These are phyloP conservation scores for Sugiyamaella sp. DNA, from an alignment of 1,139 yeast species.

Conservation along the genomic window DNA sequence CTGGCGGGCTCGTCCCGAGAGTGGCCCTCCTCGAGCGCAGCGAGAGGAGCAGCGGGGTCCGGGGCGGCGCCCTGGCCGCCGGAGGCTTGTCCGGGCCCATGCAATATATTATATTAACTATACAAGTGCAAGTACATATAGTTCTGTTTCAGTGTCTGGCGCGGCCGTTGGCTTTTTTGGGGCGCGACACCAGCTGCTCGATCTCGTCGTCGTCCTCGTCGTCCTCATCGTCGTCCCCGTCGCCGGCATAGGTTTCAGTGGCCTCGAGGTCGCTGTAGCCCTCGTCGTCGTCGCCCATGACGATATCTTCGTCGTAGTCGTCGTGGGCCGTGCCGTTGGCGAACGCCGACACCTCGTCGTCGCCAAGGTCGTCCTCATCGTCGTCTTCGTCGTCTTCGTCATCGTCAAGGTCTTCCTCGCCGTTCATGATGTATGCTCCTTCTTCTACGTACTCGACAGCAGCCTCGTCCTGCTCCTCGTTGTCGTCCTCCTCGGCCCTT, in stretches of 20 bases:
- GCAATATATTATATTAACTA: constrained; percentile 18
- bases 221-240: constrained; percentile 35
- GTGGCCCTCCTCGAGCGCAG: background rate
- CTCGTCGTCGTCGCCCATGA: constrained; percentile 36
- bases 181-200: constrained; percentile 10
- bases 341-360: constrained; percentile 34
- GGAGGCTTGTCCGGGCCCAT: constrained; percentile 1
- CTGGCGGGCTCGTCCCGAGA: too few species aligned
- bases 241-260: constrained; percentile 25
- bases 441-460: constrained; percentile 55
- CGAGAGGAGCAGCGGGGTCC: background rate
- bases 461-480: constrained; percentile 47
- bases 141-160: constrained; percentile 10
- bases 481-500: constrained; percentile 37
- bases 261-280: constrained; percentile 35
- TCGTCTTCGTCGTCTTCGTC: constrained; percentile 47
- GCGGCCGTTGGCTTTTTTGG: constrained; percentile 23
- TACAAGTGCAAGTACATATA: constrained; percentile 6
- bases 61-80: background rate
- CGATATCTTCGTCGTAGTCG: constrained; percentile 37
- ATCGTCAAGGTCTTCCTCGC: constrained; percentile 46
- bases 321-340: constrained; percentile 27
- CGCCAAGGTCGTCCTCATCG: constrained; percentile 40
- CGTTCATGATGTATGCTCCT: constrained; percentile 51
- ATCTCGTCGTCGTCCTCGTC: constrained; percentile 35